phyloP scores from a whole-genome alignment of 345 rosid genomes.

The Gossypium bickii region DNA sequence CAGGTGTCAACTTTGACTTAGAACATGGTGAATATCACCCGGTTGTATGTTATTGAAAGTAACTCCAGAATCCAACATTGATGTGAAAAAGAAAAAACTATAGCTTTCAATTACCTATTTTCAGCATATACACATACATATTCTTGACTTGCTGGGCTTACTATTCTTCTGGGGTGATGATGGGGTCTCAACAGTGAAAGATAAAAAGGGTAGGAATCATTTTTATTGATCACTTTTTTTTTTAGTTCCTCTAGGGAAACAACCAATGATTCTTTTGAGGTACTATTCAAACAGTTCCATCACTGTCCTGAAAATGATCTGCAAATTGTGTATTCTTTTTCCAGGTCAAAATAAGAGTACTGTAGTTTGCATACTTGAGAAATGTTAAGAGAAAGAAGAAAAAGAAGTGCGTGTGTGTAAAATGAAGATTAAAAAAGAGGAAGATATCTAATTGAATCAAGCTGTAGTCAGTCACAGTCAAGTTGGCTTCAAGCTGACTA shows the following conservation, averaged over 20 bases:
- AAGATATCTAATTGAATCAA: neutral
- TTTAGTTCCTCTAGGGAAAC: no score
- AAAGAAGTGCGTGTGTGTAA: neutral
- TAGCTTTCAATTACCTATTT: neutral
- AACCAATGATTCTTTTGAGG: no score
- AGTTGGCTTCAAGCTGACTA: constrained; percentile 14
- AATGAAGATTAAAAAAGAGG: neutral
- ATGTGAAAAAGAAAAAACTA: neutral
- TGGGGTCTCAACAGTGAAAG: no score
- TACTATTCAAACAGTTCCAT: no score
- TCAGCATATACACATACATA: neutral
- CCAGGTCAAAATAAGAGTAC: no score
- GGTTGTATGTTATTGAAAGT: constrained; percentile 14
- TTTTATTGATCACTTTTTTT: no score
- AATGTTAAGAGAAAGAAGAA: neutral
- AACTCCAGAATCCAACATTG: neutral
- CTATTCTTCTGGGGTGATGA: no score
- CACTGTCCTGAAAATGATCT: no score
- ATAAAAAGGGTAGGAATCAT: no score
- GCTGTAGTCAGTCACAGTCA: neutral
- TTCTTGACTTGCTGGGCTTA: neutral
- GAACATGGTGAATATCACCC: constrained; percentile 45
- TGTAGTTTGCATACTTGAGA: neutral
- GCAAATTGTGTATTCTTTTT: no score
- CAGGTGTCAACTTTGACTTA: constrained; percentile 32